Evolutionary conservation across 148 eudicot genomes (phyloP).

Genomic region (Fagopyrum tataricum): DNA sequence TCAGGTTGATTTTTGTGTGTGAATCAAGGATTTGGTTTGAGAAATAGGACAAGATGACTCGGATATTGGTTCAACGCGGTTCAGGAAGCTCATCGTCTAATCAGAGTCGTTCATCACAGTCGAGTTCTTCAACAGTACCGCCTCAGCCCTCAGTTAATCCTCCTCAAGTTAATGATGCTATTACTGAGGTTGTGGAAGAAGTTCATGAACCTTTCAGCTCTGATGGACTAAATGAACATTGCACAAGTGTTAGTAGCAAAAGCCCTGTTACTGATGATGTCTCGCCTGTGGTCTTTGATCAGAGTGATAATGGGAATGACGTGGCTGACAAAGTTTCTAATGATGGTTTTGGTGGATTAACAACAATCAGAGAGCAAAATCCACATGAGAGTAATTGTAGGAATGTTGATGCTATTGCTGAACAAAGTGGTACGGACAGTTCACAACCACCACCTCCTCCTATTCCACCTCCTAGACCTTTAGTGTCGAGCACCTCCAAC

Average conservation of each 20-base stretch:
- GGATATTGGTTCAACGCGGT: conserved; percentile 87
- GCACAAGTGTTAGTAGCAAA: conserved; percentile 24
- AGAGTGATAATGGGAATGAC: conserved; percentile 23
- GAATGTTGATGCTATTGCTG: conserved; percentile 19
- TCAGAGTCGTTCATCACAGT: conserved; percentile 36
- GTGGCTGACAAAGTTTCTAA: neutral
- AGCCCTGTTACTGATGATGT: conserved; percentile 28
- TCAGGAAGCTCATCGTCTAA: conserved; percentile 63
- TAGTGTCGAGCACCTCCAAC: conserved; percentile 43
- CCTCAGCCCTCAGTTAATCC: conserved; percentile 29
- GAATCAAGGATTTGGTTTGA: conserved; percentile 11
- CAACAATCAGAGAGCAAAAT: conserved; percentile 20
- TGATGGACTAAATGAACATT: conserved; percentile 31
- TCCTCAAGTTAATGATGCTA: conserved; percentile 23
- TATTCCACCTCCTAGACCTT: conserved; percentile 79
- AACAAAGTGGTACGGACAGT: conserved; percentile 25
- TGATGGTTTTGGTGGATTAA: conserved; percentile 31
- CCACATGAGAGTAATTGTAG: conserved; percentile 31
- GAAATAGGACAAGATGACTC: conserved; percentile 41
- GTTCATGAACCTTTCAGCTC: conserved; percentile 35
- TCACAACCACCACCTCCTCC: conserved; percentile 92
- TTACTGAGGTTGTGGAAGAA: conserved; percentile 43
- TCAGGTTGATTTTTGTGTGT: conserved; percentile 21
- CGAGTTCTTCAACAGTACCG: conserved; percentile 46
- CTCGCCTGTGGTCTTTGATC: conserved; percentile 24